Evolutionary conservation across 129 eudicot species (phyloP).

Genomic region (Pittosporum tobira): DNA sequence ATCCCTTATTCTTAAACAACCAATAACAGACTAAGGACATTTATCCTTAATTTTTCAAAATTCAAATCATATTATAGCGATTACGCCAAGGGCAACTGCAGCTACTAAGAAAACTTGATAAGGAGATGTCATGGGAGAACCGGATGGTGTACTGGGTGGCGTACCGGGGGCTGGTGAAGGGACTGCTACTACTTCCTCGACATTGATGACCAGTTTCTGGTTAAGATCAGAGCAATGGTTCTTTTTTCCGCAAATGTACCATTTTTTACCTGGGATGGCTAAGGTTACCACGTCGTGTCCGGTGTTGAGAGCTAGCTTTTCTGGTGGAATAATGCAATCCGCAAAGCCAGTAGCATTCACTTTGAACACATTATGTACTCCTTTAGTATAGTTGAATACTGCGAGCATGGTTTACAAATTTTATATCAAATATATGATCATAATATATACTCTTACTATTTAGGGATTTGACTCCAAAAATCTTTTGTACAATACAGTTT

Average conservation of each 20-base stretch:
- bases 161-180: conserved; percentile 2
- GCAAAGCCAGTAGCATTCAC: conserved; percentile 19
- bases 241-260: conserved; percentile 29
- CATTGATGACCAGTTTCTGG: conserved; percentile 30
- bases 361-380: conserved; percentile 29
- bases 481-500: no score
- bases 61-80: background rate
- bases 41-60: no score
- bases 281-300: conserved; percentile 28
- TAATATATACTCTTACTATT: background rate
- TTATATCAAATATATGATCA: background rate
- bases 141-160: background rate
- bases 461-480: no score
- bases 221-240: conserved; percentile 21
- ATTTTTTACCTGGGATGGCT: conserved; percentile 13
- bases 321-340: conserved; percentile 23
- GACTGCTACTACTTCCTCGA: background rate
- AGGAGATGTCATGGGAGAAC: background rate
- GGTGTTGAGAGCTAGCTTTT: conserved; percentile 13
- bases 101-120: background rate
- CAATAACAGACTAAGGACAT: background rate
- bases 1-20: background rate
- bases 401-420: no score
- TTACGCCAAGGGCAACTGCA: conserved; percentile 5
- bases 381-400: conserved; percentile 36